Evolutionary conservation across 2,329 filamentous ascomycete genomes (phyloP).

Genomic region (Aspergillus latus): DNA sequence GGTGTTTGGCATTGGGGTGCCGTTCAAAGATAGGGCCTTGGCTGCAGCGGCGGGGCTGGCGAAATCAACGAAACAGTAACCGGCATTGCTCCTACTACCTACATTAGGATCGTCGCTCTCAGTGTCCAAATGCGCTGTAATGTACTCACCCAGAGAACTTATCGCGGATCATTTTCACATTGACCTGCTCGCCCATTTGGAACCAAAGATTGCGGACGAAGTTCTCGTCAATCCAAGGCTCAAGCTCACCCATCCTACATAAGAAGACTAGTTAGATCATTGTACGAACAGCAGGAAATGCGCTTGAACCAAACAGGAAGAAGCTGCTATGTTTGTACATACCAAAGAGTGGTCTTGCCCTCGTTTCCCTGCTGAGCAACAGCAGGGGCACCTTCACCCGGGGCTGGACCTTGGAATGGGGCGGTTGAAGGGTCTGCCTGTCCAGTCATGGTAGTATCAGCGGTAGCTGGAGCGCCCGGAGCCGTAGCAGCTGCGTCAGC

Average conservation of each 20-base stretch:
- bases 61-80: conserved; percentile 99
- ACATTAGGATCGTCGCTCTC: conserved; percentile 39
- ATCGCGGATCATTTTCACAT: conserved; percentile 99
- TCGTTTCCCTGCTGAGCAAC: conserved; percentile 54
- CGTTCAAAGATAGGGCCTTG: conserved; percentile 89
- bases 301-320: conserved; percentile 23
- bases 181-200: conserved; percentile 88
- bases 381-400: conserved; percentile 43
- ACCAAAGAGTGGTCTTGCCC: conserved; percentile 59
- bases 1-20: conserved; percentile 86
- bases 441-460: conserved; percentile 55
- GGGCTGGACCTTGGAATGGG: conserved; percentile 50
- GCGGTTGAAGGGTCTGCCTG: conserved; percentile 58
- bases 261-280: conserved; percentile 1
- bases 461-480: conserved; percentile 48
- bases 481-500: conserved; percentile 54
- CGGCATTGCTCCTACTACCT: conserved; percentile 73
- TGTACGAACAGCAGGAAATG: background rate
- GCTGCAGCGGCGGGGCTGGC: conserved; percentile 75
- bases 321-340: conserved; percentile 24
- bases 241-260: conserved; percentile 94
- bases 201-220: conserved; percentile 96
- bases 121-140: background rate
- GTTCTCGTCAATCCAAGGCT: conserved; percentile 99
- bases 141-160: conserved; percentile 87